phyloP scores from a whole-genome alignment of 768 basidiomycete species.

The Russula vinacea region DNA sequence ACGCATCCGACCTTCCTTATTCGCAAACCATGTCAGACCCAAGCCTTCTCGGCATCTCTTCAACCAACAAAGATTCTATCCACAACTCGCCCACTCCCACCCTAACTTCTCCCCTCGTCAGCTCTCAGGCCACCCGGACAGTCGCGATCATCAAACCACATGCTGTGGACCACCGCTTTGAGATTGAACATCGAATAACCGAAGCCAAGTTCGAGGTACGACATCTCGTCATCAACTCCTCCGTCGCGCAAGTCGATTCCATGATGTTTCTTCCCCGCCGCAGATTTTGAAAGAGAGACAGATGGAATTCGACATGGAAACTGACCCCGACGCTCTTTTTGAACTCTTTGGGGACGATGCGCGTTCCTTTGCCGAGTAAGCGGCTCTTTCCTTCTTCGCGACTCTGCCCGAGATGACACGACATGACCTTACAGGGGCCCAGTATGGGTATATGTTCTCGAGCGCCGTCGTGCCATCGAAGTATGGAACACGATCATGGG shows the following conservation, averaged over 20 bases:
- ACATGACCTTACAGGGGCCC: constrained; percentile 63
- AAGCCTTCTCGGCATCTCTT: background rate
- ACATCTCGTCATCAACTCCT: background rate
- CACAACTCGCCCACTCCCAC: constrained; percentile 12
- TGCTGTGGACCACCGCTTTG: constrained; percentile 68
- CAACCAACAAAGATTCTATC: background rate
- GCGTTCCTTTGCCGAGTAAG: constrained; percentile 72
- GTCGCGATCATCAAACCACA: constrained; percentile 83
- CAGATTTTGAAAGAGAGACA: constrained; percentile 85
- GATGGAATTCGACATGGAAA: constrained; percentile 84
- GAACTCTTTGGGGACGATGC: constrained; percentile 81
- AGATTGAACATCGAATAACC: constrained; percentile 75
- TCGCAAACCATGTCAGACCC: constrained; percentile 15
- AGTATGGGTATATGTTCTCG: constrained; percentile 90
- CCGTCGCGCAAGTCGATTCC: constrained; percentile 3
- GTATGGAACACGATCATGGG: constrained; percentile 79
- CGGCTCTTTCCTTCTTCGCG: background rate
- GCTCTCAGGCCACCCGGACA: constrained; percentile 47
- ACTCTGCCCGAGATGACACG: background rate
- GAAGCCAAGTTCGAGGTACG: constrained; percentile 80
- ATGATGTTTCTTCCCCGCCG: constrained; percentile 26
- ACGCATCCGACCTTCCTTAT: constrained; percentile 20
- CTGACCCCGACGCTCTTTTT: constrained; percentile 73
- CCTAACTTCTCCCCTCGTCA: constrained; percentile 15
- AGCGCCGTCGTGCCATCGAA: constrained; percentile 75